A percentile compares a stretch with the other conserved stretches of the same genome.
phyloP scores from a whole-genome alignment of 2,329 filamentous ascomycete genomes.

The Incumbomyces delicatus region DNA sequence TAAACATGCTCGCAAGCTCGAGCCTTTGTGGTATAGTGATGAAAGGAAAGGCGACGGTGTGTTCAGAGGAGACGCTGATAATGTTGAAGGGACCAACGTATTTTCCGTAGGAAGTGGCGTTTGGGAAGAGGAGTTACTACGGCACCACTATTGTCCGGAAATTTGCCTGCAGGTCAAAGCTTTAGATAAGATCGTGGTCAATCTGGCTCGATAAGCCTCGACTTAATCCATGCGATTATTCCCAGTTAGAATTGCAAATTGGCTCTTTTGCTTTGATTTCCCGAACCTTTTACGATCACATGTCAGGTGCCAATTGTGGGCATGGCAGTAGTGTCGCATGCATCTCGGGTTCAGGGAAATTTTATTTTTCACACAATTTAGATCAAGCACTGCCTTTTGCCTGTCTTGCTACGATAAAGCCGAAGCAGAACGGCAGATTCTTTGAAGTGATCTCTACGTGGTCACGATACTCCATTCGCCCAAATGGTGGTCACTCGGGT shows the following conservation, averaged over 20 bases:
- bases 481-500: constrained; percentile 44
- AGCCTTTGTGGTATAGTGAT: constrained; percentile 86
- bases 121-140: constrained; percentile 86
- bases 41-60: constrained; percentile 84
- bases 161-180: constrained; percentile 65
- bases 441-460: no score
- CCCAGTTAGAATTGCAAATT: no score
- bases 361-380: no score
- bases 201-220: constrained; percentile 11
- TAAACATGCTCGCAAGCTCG: constrained; percentile 71
- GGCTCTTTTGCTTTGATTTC: no score
- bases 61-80: constrained; percentile 63
- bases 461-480: background rate
- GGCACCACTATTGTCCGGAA: constrained; percentile 75
- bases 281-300: no score
- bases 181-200: constrained; percentile 55
- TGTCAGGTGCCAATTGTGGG: no score
- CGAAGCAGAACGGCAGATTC: no score
- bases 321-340: no score
- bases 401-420: no score
- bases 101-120: constrained; percentile 64
- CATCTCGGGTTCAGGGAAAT: no score
- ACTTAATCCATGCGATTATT: no score
- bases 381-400: no score
- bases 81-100: constrained; percentile 78